phyloP scores from a whole-genome alignment of 495 filamentous ascomycete species.

The Xylaria palmicola region DNA sequence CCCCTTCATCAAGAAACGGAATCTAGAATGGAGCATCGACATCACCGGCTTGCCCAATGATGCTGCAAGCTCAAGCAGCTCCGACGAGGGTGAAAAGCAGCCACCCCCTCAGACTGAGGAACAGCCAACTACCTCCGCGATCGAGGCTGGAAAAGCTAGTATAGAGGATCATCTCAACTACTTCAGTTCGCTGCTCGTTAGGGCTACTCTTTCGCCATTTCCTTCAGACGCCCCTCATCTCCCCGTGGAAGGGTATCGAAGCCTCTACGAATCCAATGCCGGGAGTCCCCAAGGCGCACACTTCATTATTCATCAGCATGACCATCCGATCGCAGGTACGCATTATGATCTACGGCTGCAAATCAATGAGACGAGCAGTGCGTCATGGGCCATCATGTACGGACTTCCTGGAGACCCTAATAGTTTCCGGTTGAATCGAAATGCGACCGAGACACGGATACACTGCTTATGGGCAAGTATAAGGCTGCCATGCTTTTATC shows the following conservation, averaged over 20 bases:
- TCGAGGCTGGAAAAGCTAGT: constrained; percentile 57
- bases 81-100: constrained; percentile 4
- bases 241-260: constrained; percentile 43
- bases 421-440: constrained; percentile 53
- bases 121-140: constrained; percentile 36
- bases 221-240: constrained; percentile 35
- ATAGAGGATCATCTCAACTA: constrained; percentile 54
- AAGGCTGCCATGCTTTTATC: not conserved
- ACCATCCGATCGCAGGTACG: constrained; percentile 63
- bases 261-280: constrained; percentile 53
- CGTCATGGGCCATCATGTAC: constrained; percentile 66
- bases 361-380: constrained; percentile 61
- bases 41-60: constrained; percentile 16
- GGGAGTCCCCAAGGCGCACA: constrained; percentile 51
- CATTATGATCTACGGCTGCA: constrained; percentile 68
- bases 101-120: not conserved
- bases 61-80: constrained; percentile 11
- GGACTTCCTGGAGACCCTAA: constrained; percentile 65
- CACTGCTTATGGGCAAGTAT: constrained; percentile 62
- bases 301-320: constrained; percentile 69
- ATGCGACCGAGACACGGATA: constrained; percentile 66
- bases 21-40: constrained; percentile 33
- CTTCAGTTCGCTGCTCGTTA: constrained; percentile 46
- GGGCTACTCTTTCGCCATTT: constrained; percentile 27
- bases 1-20: constrained; percentile 37